Evolutionary conservation across 2,329 filamentous ascomycete species (phyloP), one percentile per base, ranked within the genome.

Genomic region (Teratosphaeria nubilosa): DNA sequence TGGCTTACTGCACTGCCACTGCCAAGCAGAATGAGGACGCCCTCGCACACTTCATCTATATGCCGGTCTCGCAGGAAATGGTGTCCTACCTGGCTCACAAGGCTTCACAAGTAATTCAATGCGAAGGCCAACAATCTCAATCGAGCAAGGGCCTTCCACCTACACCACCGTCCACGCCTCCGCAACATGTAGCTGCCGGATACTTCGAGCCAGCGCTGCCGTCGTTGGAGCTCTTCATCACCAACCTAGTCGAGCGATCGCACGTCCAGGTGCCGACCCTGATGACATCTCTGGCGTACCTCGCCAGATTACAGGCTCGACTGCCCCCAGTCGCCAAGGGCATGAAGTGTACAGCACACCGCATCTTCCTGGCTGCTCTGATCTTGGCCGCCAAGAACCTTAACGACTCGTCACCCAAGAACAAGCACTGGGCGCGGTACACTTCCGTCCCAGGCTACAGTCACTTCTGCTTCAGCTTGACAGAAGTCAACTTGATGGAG

Each of bases 381-480:
- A 94, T 94, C 70, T 78, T 86, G 54, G 86, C 94, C 1, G 92
- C 94, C 67, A 99, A 99, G 85, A 96, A 96, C 75, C 83, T 97
- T 66, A 97, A 99, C 74, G 94, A 97, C 80, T 96, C 91, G 61
- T 96, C 91, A 13, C 94, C 94, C 63, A 97, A 97, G 86, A 99
- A 99, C 84, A 97, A 97, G 85, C 94, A 99, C 81, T 99, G 94
- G 94, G 91, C 94, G 64, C 87, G 86, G 69, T 99, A 97, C 80
- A 95, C 88, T 60, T 78, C 86, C 68, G 86, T 96, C 66, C 81
- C 80, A 62, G 84, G 82, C 56, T 87, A 80, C 73, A 84, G 85
- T 11, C 83, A 80, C 69, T 99, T 97, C 70, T 89, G 91, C 67
- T 97, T 99, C 80, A 92, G 86, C 68, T 82, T 91, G 65, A 94